phyloP scores from a whole-genome alignment of 2,329 filamentous ascomycete genomes.

The Dryadomyces quercus-mongolicae region DNA sequence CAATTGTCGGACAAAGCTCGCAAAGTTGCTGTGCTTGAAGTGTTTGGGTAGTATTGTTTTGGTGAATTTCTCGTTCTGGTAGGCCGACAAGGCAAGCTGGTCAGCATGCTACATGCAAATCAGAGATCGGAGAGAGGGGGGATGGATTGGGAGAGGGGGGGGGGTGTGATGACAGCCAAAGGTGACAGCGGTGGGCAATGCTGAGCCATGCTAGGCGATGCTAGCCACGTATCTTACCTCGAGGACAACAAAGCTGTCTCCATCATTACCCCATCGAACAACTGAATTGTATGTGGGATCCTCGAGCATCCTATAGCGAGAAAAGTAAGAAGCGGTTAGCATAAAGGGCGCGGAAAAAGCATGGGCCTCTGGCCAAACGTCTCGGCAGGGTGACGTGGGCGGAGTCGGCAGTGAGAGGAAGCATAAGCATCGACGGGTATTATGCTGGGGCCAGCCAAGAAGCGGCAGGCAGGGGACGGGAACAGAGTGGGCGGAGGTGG shows the following conservation, averaged over 20 bases:
- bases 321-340: neutral
- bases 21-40: slow-evolving; percentile 99
- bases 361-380: too few relatives aligned
- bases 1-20: slow-evolving; percentile 86
- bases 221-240: slow-evolving; percentile 53
- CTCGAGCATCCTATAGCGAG: slow-evolving; percentile 69
- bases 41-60: slow-evolving; percentile 95
- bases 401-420: neutral
- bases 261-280: slow-evolving; percentile 89
- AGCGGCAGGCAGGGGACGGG: neutral
- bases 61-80: slow-evolving; percentile 92
- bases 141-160: too few relatives aligned
- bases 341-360: too few relatives aligned
- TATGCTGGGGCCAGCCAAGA: neutral
- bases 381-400: neutral
- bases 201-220: too few relatives aligned
- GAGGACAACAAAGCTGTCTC: slow-evolving; percentile 91
- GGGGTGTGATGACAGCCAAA: too few relatives aligned
- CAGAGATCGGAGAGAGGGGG: neutral
- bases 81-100: neutral
- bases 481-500: slow-evolving; percentile 1
- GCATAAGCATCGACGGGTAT: neutral
- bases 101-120: neutral
- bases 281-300: slow-evolving; percentile 86
- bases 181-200: too few relatives aligned